Conservation (phyloP, 441 rosid genomes). For the Arabidopsis lyrata region DNA sequence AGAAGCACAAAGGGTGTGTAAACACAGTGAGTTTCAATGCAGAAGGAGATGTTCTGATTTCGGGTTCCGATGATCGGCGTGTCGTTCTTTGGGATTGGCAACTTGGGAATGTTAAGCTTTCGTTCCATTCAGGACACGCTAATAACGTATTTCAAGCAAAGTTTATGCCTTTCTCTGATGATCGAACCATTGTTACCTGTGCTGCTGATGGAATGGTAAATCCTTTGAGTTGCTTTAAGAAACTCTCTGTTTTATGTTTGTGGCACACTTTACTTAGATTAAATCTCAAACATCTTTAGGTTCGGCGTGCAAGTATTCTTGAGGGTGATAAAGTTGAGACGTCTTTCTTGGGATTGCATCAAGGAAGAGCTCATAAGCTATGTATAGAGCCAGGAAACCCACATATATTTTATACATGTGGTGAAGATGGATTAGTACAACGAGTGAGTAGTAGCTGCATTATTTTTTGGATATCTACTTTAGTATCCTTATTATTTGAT, state of each 20-base stretch:
- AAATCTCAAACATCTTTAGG: constrained; percentile 47
- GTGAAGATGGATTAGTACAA: constrained; percentile 93
- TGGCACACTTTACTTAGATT: constrained; percentile 4
- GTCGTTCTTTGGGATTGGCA: constrained; percentile 90
- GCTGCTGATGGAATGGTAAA: constrained; percentile 96
- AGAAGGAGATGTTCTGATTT: constrained; percentile 65
- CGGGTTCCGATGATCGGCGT: constrained; percentile 87
- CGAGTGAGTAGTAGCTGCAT: constrained; percentile 61
- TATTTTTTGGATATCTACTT: not conserved
- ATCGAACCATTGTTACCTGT: constrained; percentile 85
- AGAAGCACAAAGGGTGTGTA: constrained; percentile 86
- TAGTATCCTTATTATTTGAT: not conserved
- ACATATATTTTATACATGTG: constrained; percentile 80
- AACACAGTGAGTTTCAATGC: constrained; percentile 79
- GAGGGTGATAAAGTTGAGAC: constrained; percentile 73
- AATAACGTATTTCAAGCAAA: constrained; percentile 90
- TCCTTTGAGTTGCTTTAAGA: not conserved
- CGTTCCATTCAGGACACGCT: constrained; percentile 78
- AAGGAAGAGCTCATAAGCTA: constrained; percentile 77
- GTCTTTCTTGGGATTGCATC: constrained; percentile 62
- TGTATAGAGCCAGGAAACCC: constrained; percentile 95
- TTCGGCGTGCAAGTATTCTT: constrained; percentile 74
- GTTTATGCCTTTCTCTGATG: constrained; percentile 83
- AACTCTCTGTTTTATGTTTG: not conserved
- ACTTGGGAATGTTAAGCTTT: constrained; percentile 64